Evolutionary conservation across 2,329 filamentous ascomycete genomes (phyloP).

Genomic region (Didymella arachidicola): DNA sequence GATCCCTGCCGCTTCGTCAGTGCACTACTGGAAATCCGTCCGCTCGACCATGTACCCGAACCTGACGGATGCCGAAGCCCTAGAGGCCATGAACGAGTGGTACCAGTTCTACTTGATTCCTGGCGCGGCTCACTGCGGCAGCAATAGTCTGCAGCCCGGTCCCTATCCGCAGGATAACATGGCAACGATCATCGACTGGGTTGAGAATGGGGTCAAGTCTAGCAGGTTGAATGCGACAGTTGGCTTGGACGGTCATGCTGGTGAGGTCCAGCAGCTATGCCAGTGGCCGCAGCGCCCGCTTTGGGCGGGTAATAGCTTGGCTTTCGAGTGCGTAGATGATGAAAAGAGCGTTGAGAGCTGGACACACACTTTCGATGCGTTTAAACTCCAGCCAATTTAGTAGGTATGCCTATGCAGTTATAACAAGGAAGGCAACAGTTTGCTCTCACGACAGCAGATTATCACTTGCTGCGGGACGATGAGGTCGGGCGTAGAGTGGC

Average conservation of each 20-base stretch:
- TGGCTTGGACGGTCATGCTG: slow-evolving; percentile 38
- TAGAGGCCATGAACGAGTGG: slow-evolving; percentile 58
- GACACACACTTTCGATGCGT: slow-evolving; percentile 52
- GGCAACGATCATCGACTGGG: slow-evolving; percentile 56
- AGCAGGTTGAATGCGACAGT: slow-evolving; percentile 55
- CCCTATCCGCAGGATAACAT: slow-evolving; percentile 55
- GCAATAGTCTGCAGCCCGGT: slow-evolving; percentile 38
- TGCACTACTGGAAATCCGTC: slow-evolving; percentile 65
- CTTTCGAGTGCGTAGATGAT: slow-evolving; percentile 52
- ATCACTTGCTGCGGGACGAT: background rate
- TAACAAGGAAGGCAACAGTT: background rate
- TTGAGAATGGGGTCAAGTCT: slow-evolving; percentile 59
- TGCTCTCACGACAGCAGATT: background rate
- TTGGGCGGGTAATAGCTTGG: slow-evolving; percentile 48
- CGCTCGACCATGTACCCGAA: slow-evolving; percentile 59
- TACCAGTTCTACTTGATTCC: slow-evolving; percentile 65
- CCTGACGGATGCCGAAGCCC: slow-evolving; percentile 49
- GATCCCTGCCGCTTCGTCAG: slow-evolving; percentile 62
- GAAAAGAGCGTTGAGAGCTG: slow-evolving; percentile 52
- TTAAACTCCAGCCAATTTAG: slow-evolving; percentile 44
- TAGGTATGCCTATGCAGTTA: background rate
- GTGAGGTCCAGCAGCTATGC: slow-evolving; percentile 51
- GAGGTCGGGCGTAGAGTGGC: background rate
- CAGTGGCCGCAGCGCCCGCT: slow-evolving; percentile 54
- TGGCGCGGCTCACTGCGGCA: slow-evolving; percentile 61